Evolutionary conservation across 2,329 filamentous ascomycete species (phyloP), one percentile per base, ranked within the genome.

Genomic region (Pyricularia grisea): DNA sequence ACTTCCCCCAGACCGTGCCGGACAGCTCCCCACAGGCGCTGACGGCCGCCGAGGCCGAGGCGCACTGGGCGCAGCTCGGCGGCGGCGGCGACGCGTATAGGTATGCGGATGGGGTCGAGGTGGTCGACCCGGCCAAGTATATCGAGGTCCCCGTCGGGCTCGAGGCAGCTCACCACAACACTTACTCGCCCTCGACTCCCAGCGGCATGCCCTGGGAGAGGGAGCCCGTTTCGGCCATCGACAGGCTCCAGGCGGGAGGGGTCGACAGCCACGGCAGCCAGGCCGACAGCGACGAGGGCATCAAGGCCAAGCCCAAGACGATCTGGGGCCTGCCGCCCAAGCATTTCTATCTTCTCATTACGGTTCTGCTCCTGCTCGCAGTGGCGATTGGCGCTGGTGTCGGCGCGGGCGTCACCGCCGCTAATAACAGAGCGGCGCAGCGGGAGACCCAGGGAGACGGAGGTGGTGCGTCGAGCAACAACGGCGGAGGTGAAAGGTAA

Each of bases 321-420:
- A 74, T 75, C 55, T 75, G 71, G 31, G 74, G 74, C 0, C 14
- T 75, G 5, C 70, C 69, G 27, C 71, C 70, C n/a, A 70, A 70
- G 30, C 12, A 70, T 12, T 75, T 76, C 63, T 70, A 73, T 67
- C 69, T 75, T 11, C 28, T 73, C 0, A 42, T 71, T 2, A 66
- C 70, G 10, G 31, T 72, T 14, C 20, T 74, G n/a, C 65, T 73
- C 9, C 63, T 75, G 12, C 25, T 76, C 4, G 72, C 70, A 2
- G 74, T 71, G 0, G 71, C 71, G 11, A 68, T 76, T 9, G 75
- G 73, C 1, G 75, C 73, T 10, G 73, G 73, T 14, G 72, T 76
- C 0, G 75, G 72, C 3, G 74, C 71, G 7, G 68, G 70, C 55
- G 27, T 67, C 66, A 67, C 25, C 4, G 28, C 50, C 11, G 55